Base-by-base conservation (phyloP, 1,284 basidiomycete species). In the Fomitopsis betulina region DNA sequence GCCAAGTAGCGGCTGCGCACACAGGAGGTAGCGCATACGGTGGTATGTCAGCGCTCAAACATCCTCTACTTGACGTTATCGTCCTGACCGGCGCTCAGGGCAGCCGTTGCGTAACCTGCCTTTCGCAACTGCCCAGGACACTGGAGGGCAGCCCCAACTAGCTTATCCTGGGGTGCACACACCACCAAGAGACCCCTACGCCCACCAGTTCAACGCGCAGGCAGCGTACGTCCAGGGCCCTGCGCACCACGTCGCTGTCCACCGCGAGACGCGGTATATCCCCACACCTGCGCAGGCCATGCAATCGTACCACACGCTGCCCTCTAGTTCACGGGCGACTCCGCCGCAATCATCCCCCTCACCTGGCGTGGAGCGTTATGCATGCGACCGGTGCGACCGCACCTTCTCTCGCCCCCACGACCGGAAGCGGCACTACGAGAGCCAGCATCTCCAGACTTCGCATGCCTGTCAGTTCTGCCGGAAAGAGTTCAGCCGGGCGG, bases 351-450 rank as follows among this genome's bases (percentile, higher is more conserved):
- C 67, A 19, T 62, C 70, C 23, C 60, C 63, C 8, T 62, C 69
- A 19, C 61, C 65, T 17, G 65, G 64, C 50, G 60, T 64, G 45
- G 68, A 88, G 67, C 79, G 86, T 37, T 87, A 79, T 73, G 76
- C 77, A 56, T 91, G 89, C 72, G 82, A 86, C 56, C 78, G 80
- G 63, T 91, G 89, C 70, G 82, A 83, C 59, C 85, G 86, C 71
- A 85, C 87, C 19, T 91, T 91, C 71, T 87, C 86, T 39, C 82
- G 89, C 58, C 80, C 85, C 58, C 87, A 91, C 71, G 89, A 91
- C 71, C 81, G 86, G 63, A 89, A 90, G 73, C 80, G 89, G 60
- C 89, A 91, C 73, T 81, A 83, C 62, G 87, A 89, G 72, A 87
- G 84, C n/a, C 85, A 88, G 65, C 87, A 89, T 65, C 76, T 82